A percentile compares a stretch with the other conserved stretches of the same genome.
These are phyloP conservation scores for Neurospora sp. DNA, from an alignment of 495 filamentous ascomycete genomes.

Conservation along the genomic window DNA sequence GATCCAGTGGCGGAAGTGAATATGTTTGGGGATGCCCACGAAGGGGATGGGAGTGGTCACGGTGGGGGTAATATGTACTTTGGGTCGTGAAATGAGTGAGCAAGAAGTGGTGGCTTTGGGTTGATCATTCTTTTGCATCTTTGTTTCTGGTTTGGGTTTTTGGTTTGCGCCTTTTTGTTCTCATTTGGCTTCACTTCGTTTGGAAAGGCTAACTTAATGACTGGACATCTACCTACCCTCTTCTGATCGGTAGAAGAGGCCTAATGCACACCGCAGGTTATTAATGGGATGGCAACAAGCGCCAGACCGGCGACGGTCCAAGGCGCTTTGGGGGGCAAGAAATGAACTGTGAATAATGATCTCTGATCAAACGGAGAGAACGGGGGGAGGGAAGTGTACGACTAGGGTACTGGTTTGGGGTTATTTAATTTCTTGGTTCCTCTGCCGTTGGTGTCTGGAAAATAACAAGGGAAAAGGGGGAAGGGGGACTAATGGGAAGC, in stretches of 20 bases:
- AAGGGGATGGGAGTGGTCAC: not conserved
- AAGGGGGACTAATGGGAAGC: not conserved
- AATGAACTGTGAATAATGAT: not conserved
- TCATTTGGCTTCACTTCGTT: not conserved
- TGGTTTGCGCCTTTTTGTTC: not conserved
- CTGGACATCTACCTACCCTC: not conserved
- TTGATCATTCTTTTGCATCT: slow-evolving; percentile 4
- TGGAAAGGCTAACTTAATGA: slow-evolving; percentile 11
- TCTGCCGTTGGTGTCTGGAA: not conserved
- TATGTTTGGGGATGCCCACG: slow-evolving; percentile 23
- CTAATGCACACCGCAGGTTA: not conserved
- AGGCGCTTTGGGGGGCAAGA: not conserved
- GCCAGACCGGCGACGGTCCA: not conserved
- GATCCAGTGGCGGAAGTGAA: slow-evolving; percentile 6
- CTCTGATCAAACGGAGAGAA: not conserved
- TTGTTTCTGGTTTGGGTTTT: not conserved
- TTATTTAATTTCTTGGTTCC: not conserved
- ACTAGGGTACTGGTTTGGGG: not conserved
- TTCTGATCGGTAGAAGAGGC: not conserved
- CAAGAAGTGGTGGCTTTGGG: not conserved
- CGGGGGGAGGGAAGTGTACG: not conserved
- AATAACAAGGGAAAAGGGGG: not conserved
- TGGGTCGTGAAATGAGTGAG: slow-evolving; percentile 14
- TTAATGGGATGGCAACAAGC: not conserved
- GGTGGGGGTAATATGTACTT: slow-evolving; percentile 19